phyloP scores from a whole-genome alignment of 2,329 filamentous ascomycete genomes.

The Cladosporium sp. region DNA sequence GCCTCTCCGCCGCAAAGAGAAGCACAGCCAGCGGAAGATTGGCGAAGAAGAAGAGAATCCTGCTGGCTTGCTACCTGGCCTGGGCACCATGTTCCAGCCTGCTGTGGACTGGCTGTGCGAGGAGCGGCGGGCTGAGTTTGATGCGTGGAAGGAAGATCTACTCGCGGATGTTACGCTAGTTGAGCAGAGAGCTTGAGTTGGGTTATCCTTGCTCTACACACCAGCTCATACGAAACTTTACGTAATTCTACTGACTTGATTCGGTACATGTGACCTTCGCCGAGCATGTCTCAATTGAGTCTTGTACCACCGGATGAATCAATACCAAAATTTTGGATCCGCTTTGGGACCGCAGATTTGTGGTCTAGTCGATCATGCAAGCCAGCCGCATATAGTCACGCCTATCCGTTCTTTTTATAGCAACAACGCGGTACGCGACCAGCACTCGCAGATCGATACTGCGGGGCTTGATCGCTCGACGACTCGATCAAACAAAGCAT shows the following conservation, averaged over 20 bases:
- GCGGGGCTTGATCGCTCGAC: too few species aligned
- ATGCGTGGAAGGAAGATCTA: constrained; percentile 64
- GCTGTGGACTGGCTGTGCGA: constrained; percentile 71
- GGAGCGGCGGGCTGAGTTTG: constrained; percentile 62
- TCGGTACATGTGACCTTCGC: too few species aligned
- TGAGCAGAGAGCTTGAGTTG: constrained; percentile 37
- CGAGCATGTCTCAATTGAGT: too few species aligned
- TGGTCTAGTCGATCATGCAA: background rate
- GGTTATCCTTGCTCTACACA: too few species aligned
- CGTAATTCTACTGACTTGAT: too few species aligned
- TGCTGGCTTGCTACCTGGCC: constrained; percentile 46
- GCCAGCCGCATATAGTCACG: background rate
- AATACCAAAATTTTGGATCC: background rate
- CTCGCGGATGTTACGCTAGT: constrained; percentile 57
- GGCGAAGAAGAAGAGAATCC: constrained; percentile 29
- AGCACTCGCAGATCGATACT: too few species aligned
- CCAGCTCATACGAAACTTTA: too few species aligned
- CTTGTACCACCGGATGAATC: too few species aligned
- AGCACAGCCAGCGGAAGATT: constrained; percentile 30
- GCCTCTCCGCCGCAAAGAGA: constrained; percentile 39
- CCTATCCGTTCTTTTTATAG: background rate
- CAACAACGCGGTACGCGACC: too few species aligned
- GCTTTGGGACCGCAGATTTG: background rate
- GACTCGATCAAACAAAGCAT: too few species aligned
- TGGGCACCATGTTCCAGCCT: constrained; percentile 73